Evolutionary conservation across 805 yeast genomes (phyloP).

Genomic region (Martiniozyma abietophila): DNA sequence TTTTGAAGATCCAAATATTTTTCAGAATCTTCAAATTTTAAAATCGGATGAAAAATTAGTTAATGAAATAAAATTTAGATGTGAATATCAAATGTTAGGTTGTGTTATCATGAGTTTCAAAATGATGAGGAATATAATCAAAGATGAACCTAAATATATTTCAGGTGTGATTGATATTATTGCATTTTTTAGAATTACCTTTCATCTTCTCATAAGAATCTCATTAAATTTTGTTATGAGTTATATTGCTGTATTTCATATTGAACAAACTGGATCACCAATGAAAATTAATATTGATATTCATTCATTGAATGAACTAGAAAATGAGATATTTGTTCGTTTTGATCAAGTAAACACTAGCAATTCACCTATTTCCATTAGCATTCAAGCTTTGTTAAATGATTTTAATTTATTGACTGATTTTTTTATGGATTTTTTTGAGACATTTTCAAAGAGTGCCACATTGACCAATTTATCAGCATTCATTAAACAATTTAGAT

Average conservation of each 20-base stretch:
- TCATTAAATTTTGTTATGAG: no score
- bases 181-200: no score
- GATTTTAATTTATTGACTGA: slow-evolving; percentile 1
- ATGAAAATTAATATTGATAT: slow-evolving; percentile 1
- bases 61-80: neutral
- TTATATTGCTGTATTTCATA: neutral
- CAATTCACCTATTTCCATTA: neutral
- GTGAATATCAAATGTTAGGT: slow-evolving; percentile 2
- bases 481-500: slow-evolving; percentile 13
- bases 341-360: neutral
- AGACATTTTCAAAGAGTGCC: slow-evolving; percentile 4
- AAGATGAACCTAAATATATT: neutral
- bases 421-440: slow-evolving; percentile 11
- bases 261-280: neutral
- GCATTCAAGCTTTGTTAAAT: neutral
- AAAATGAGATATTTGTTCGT: neutral
- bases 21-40: neutral
- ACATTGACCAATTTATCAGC: slow-evolving; percentile 12
- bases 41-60: neutral
- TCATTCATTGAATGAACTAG: neutral
- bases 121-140: slow-evolving; percentile 1
- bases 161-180: neutral
- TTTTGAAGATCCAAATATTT: slow-evolving; percentile 1
- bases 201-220: no score
- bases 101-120: slow-evolving; percentile 1